Base-by-base conservation (phyloP, 306 rosid species). In the Sphenostylis stenocarpa region DNA sequence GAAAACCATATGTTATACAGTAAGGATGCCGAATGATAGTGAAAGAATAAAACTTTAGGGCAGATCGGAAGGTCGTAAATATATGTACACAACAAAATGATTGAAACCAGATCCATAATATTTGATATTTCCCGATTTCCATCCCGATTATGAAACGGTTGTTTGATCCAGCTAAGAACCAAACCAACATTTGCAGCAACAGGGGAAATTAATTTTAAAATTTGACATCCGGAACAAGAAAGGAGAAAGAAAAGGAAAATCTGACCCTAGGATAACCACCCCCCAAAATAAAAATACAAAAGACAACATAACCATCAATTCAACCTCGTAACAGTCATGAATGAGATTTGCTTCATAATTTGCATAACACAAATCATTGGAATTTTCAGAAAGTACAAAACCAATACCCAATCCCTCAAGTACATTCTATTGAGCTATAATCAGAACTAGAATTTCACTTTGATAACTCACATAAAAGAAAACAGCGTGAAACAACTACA, bases 21-120 rank as follows among this genome's bases (percentile, higher is more conserved):
- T 72, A 57, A 80, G 56, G 74, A 73, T 49, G 62, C 69, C 11
- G 74, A 72, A 48, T 8, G 33, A 36, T 14, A 67, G 34, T 20
- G 33, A 75, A 61, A 47, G 48, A 73, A 69, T 19, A 61, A 75
- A 77, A 47, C 36, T 51, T 73, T 26, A 75, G 26, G 11, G 9
- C 19, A 17, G 66, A 77, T 71, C 10, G 5, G 53, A 52, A 62
- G 72, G 36, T 58, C 33, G 45, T 52, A 39, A 66, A 19, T 31
- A 21, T 9, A 82, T 4, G 60, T 4, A 51, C 12, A 19, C 65
- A 63, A 66, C 36, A 68, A 61, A 68, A 67, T 4, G 29, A 44
- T 28, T 2, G 39, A 75, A 79, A 39, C 65, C 67, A 65, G 57
- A 67, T 79, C 62, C 24, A 47, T 43, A 47, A 75, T 57, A 71